These are phyloP conservation scores for Phytophthora europaea DNA, from an alignment of 352 stramenopile species.

Conservation along the genomic window DNA sequence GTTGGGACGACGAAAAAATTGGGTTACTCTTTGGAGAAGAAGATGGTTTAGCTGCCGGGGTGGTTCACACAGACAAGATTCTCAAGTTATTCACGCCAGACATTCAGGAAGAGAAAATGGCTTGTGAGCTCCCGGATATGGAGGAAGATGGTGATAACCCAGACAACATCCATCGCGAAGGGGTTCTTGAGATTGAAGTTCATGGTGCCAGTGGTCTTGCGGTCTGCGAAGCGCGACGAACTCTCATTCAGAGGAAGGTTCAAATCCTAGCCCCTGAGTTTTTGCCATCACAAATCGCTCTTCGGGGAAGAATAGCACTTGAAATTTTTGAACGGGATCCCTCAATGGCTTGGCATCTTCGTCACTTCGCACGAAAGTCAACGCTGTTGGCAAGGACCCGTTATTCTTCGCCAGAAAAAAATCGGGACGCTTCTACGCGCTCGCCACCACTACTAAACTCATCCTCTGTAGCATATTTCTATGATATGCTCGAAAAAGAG, in stretches of 20 bases:
- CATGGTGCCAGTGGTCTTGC: conserved; percentile 64
- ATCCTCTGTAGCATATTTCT: conserved; percentile 54
- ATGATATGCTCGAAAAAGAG: conserved; percentile 44
- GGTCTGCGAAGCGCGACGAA: conserved; percentile 24
- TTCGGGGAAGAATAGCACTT: conserved; percentile 38
- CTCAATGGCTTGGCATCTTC: conserved; percentile 38
- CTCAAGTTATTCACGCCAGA: conserved; percentile 74
- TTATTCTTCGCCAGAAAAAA: conserved; percentile 6
- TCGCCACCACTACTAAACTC: not conserved
- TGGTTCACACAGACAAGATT: conserved; percentile 59
- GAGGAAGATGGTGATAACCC: conserved; percentile 77
- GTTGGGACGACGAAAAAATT: conserved; percentile 78
- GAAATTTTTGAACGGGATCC: conserved; percentile 57
- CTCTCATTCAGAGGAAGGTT: conserved; percentile 32
- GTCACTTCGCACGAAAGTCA: conserved; percentile 35
- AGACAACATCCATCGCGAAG: conserved; percentile 78
- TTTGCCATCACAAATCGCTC: conserved; percentile 32
- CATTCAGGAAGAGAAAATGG: conserved; percentile 82
- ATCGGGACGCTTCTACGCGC: conserved; percentile 9
- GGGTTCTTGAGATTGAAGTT: conserved; percentile 69
- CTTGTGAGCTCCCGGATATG: conserved; percentile 76
- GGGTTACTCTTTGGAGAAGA: conserved; percentile 73
- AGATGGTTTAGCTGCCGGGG: conserved; percentile 38
- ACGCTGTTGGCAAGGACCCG: conserved; percentile 15
- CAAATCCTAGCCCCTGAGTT: conserved; percentile 50